phyloP scores from a whole-genome alignment of 2,329 filamentous ascomycete genomes.

The Dothideomycetes sp. region DNA sequence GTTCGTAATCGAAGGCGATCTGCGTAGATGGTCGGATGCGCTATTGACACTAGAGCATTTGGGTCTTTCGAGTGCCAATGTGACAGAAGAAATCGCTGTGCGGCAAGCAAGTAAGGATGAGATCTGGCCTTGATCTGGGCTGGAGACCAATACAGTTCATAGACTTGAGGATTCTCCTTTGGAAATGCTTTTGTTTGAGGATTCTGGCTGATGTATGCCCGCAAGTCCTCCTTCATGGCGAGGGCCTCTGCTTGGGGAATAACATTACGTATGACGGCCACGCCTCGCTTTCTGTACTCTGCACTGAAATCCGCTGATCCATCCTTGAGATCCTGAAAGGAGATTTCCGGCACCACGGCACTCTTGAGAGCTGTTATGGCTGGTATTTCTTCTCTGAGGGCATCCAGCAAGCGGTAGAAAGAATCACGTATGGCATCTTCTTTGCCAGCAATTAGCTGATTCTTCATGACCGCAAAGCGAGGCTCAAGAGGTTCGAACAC shows the following conservation, averaged over 20 bases:
- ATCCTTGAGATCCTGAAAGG: conserved; percentile 33
- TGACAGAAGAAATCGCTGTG: conserved; percentile 36
- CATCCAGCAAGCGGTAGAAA: conserved; percentile 32
- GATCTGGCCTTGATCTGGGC: conserved; percentile 35
- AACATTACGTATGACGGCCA: conserved; percentile 35
- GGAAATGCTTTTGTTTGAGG: conserved; percentile 37
- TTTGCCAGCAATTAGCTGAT: conserved; percentile 29
- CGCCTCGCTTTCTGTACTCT: conserved; percentile 46
- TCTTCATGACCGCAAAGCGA: conserved; percentile 34
- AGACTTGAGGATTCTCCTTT: conserved; percentile 36
- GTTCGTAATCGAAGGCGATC: conserved; percentile 42
- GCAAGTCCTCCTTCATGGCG: conserved; percentile 32
- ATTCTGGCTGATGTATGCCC: conserved; percentile 34
- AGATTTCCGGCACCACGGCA: conserved; percentile 33
- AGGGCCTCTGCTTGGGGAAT: conserved; percentile 31
- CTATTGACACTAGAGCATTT: conserved; percentile 27
- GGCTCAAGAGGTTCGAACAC: conserved; percentile 30
- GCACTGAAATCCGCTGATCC: conserved; percentile 44
- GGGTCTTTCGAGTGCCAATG: conserved; percentile 36
- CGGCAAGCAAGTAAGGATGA: conserved; percentile 34
- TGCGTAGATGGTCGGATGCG: conserved; percentile 36
- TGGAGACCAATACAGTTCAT: conserved; percentile 39
- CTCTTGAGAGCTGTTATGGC: conserved; percentile 29
- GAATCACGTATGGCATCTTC: conserved; percentile 36
- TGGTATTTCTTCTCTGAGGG: conserved; percentile 33